Evolutionary conservation across 345 rosid genomes (phyloP).

Genomic region (Raphanus raphanistrum): DNA sequence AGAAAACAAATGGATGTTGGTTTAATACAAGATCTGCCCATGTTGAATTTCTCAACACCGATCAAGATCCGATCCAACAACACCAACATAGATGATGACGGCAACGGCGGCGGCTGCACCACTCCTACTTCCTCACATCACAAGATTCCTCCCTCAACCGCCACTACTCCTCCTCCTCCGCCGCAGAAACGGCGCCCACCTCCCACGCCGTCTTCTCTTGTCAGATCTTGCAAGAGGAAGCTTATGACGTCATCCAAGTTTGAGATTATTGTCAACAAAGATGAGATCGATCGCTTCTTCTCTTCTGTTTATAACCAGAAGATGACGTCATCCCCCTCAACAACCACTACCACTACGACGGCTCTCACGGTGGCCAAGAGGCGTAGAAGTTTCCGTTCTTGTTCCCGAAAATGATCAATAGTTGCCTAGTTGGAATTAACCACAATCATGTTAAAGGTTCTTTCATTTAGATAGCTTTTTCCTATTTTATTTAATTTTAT

Average conservation of each 20-base stretch:
- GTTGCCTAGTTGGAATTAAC: constrained; percentile 2
- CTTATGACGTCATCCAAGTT: constrained; percentile 35
- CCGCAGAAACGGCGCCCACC: constrained; percentile 39
- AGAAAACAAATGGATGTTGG: constrained; percentile 36
- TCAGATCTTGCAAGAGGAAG: constrained; percentile 41
- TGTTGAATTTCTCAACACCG: constrained; percentile 36
- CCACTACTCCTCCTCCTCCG: constrained; percentile 42
- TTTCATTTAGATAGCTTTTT: constrained; percentile 26
- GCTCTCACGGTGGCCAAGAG: constrained; percentile 17
- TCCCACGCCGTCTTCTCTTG: constrained; percentile 18
- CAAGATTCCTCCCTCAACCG: constrained; percentile 37
- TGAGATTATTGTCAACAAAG: constrained; percentile 33
- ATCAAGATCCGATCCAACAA: constrained; percentile 36
- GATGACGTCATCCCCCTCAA: constrained; percentile 13
- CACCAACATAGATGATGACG: constrained; percentile 22
- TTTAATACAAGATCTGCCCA: constrained; percentile 33
- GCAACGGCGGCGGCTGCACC: constrained; percentile 33
- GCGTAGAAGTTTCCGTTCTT: constrained; percentile 38
- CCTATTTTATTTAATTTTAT: constrained; percentile 6
- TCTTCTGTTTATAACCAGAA: constrained; percentile 31
- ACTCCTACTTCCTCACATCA: constrained; percentile 41
- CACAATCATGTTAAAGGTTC: constrained; percentile 31
- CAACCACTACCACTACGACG: constrained; percentile 4
- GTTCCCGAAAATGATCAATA: constrained; percentile 29
- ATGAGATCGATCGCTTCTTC: constrained; percentile 36